phyloP scores from a whole-genome alignment of 306 rosid species.

The Cicer bijugum region DNA sequence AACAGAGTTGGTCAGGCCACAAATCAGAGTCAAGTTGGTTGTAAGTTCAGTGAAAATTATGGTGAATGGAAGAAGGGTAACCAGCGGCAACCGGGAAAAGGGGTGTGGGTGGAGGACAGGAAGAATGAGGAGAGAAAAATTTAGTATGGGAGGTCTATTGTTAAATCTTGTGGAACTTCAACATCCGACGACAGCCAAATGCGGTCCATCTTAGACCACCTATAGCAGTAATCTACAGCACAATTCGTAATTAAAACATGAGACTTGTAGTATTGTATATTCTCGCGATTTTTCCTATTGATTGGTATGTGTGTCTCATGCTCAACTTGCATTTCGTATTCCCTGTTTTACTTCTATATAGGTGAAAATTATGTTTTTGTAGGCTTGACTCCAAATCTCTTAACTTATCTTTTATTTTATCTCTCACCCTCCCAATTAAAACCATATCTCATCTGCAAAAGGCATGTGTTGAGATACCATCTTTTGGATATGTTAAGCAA shows the following conservation, averaged over 20 bases:
- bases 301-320: not conserved
- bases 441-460: slow-evolving; percentile 1
- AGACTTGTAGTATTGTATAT: not conserved
- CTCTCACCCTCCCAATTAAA: not conserved
- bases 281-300: not conserved
- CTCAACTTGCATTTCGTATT: not conserved
- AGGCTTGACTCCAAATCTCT: not conserved
- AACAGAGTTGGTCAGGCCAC: not conserved
- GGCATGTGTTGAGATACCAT: slow-evolving; percentile 10
- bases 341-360: not conserved
- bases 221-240: not conserved
- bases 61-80: too few species aligned
- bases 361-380: not conserved
- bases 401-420: not conserved
- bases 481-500: slow-evolving; percentile 5
- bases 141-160: not conserved
- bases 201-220: not conserved
- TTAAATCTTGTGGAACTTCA: slow-evolving; percentile 7
- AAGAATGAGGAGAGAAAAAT: not conserved
- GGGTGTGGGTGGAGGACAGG: not conserved
- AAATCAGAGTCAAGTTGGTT: not conserved
- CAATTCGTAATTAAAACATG: not conserved
- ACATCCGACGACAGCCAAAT: not conserved
- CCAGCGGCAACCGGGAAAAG: too few species aligned
- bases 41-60: not conserved